Evolutionary conservation across 352 stramenopile species (phyloP).

Genomic region (Thraustochytrium sp.): DNA sequence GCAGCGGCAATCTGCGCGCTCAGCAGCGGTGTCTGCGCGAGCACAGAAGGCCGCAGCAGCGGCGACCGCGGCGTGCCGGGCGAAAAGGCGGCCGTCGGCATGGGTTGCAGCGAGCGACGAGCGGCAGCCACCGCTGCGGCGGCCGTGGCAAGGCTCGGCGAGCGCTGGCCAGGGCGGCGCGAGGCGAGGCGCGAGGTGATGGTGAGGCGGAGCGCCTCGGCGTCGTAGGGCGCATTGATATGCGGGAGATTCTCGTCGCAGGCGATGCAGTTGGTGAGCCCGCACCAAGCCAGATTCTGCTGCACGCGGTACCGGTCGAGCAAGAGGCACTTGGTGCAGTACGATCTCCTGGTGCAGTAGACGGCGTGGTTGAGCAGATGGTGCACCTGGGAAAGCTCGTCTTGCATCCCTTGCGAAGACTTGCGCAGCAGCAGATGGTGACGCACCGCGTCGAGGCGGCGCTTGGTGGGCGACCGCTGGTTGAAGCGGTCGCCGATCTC

Average conservation of each 20-base stretch:
- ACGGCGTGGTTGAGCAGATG: not conserved
- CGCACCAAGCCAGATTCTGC: not conserved
- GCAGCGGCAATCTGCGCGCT: no score
- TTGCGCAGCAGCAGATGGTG: constrained; percentile 34
- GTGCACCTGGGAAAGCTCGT: constrained; percentile 1
- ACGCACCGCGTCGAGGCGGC: not conserved
- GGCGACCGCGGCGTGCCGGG: no score
- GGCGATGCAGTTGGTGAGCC: not conserved
- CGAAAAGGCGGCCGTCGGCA: no score
- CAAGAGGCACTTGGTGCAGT: constrained; percentile 6
- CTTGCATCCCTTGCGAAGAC: not conserved
- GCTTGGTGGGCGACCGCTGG: constrained; percentile 11
- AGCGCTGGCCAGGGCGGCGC: not conserved
- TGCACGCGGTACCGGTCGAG: constrained; percentile 59
- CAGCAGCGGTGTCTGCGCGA: no score
- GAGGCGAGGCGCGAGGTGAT: not conserved
- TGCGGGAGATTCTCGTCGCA: not conserved
- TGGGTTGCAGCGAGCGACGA: no score
- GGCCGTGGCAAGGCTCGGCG: no score
- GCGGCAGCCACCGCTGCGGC: no score
- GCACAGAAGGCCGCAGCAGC: no score
- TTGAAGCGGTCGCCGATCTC: constrained; percentile 30
- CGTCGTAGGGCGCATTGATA: not conserved
- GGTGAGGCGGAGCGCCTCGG: not conserved
- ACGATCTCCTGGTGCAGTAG: not conserved